Conservation (phyloP, 1,284 basidiomycete genomes). For the Malassezia dermatis region DNA sequence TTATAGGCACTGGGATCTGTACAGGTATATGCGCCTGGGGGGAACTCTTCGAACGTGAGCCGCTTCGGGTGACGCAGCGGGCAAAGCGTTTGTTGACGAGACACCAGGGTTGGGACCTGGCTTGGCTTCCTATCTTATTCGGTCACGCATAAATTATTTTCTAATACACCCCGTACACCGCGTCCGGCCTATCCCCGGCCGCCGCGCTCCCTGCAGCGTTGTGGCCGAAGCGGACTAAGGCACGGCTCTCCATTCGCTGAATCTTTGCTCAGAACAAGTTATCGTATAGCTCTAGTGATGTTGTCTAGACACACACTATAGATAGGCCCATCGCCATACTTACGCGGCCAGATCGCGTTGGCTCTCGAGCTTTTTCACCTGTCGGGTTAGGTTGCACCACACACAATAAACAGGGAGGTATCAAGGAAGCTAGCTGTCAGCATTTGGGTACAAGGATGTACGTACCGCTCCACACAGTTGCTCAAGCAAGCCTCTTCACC, state of each 20-base stretch:
- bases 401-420: slow-evolving; percentile 55
- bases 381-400: slow-evolving; percentile 10
- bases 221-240: neutral
- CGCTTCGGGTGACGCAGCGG: neutral
- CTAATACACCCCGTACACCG: neutral
- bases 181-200: neutral
- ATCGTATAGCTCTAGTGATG: neutral
- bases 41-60: neutral
- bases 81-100: slow-evolving; percentile 1
- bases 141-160: slow-evolving; percentile 3
- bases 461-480: slow-evolving; percentile 67
- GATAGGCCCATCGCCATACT: neutral
- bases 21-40: neutral
- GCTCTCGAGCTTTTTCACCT: slow-evolving; percentile 63
- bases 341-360: slow-evolving; percentile 24
- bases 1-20: neutral
- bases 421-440: slow-evolving; percentile 64
- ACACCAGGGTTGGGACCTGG: neutral
- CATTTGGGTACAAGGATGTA: neutral
- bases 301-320: neutral
- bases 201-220: neutral
- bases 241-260: neutral
- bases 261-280: neutral
- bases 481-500: slow-evolving; percentile 72
- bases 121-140: neutral